Base-by-base conservation (phyloP, 1,139 yeast genomes). In the Lizanozyma gosingica region DNA sequence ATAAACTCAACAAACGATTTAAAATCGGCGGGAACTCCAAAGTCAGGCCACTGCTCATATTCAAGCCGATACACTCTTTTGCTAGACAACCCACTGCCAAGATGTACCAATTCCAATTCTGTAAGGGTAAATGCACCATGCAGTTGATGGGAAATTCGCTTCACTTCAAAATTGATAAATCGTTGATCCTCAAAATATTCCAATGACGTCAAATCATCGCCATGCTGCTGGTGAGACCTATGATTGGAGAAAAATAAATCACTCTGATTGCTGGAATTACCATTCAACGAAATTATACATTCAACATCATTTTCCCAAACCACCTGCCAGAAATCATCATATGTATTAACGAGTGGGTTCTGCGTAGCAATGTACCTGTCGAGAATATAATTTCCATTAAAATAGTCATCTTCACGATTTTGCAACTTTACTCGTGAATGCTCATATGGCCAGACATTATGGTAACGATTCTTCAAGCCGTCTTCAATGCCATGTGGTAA, bases 21-120 rank as follows among this genome's bases (percentile, higher is more conserved):
- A 18, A 76, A 70, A 46, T 71, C 62, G 8, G 70, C 67, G 1
- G 90, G 84, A 1, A 79, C 73, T 6, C 92, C 92, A 43, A 83
- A 75, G 60, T 86, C 96, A 1, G 94, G 84, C 96, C 95, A 87
- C 34, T 73, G 70, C 8, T 73, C 70, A 57, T 76, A 83, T 46
- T 85, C 92, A 35, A 87, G 59, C 50, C 86, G 95, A 42, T 70
- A 68, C 3, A 86, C 71, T 3, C 40, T 36, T 18, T 35, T 38
- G 18, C 11, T 6, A 14, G 16, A 14, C 16, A 6, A 8, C 4
- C n/a, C 35, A 8, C n/a, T 14, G 8, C n/a, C 35, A 33, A 33
- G 9, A 22, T 11, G 11, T 22, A 11, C 6, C 11, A 22, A 22
- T 22, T 22, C 29, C 11, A 22, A 11, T 22, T 22, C 29, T 11